Conservation (phyloP, 2,329 filamentous ascomycete species). For the Arthrobotrys entomopaga region DNA sequence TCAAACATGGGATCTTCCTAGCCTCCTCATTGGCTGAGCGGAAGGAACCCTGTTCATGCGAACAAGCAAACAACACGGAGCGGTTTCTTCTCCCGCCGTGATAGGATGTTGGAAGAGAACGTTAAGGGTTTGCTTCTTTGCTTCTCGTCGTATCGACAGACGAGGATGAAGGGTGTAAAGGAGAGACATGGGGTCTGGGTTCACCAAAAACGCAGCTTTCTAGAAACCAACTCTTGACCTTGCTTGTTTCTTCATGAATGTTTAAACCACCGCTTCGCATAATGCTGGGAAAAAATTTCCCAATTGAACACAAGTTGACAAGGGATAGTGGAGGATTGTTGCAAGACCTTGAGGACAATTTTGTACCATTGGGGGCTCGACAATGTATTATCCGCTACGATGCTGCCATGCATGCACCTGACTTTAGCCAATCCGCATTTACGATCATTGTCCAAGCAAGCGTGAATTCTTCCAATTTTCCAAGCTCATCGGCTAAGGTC, state of each 20-base stretch:
- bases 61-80: constrained; percentile 20
- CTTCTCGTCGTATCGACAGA: constrained; percentile 1
- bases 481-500: constrained; percentile 16
- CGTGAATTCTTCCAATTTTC: constrained; percentile 11
- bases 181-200: not conserved
- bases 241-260: not conserved
- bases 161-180: not conserved
- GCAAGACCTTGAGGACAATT: not conserved
- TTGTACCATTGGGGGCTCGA: not conserved
- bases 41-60: not conserved
- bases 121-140: constrained; percentile 1
- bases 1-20: constrained; percentile 12
- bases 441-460: too few species aligned
- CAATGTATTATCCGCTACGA: constrained; percentile 13
- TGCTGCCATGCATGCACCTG: constrained; percentile 1
- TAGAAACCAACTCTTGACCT: constrained; percentile 1
- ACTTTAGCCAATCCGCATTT: constrained; percentile 41
- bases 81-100: not conserved
- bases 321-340: constrained; percentile 29
- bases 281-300: constrained; percentile 36
- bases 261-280: constrained; percentile 8
- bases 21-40: constrained; percentile 26
- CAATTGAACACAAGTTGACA: constrained; percentile 8
- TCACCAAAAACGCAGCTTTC: constrained; percentile 32
- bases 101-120: constrained; percentile 6